Conservation (phyloP, 1,139 yeast species). For the Geotrichum histeridarum region DNA sequence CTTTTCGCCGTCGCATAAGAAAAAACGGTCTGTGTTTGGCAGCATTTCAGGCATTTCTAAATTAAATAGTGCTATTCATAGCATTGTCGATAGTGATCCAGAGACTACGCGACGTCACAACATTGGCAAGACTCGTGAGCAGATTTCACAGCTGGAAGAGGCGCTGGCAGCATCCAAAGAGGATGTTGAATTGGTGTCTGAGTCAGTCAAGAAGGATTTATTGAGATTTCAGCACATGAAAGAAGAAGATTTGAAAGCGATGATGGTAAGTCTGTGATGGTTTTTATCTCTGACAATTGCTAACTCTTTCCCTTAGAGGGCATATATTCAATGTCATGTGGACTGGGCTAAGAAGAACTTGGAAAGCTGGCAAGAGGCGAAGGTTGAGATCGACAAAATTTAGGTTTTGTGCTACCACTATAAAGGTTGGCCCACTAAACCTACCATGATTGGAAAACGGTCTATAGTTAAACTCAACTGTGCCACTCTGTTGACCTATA, state of each 20-base stretch:
- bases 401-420: not conserved
- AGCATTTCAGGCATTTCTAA: conserved; percentile 48
- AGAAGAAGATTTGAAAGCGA: conserved; percentile 44
- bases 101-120: conserved; percentile 57
- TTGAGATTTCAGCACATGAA: conserved; percentile 45
- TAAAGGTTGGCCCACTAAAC: too few species aligned
- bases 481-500: too few species aligned
- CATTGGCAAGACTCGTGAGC: conserved; percentile 48
- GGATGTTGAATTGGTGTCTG: conserved; percentile 53
- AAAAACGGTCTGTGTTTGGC: conserved; percentile 35
- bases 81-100: conserved; percentile 67
- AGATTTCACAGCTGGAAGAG: conserved; percentile 50
- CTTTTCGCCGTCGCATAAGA: conserved; percentile 24
- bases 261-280: conserved; percentile 35
- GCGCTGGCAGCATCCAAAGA: conserved; percentile 55
- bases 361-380: conserved; percentile 70
- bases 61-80: conserved; percentile 59
- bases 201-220: conserved; percentile 47
- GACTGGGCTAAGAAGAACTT: conserved; percentile 68
- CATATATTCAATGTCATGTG: conserved; percentile 54
- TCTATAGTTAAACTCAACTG: too few species aligned
- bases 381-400: conserved; percentile 41
- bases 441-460: too few species aligned
- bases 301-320: conserved; percentile 25
- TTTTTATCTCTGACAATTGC: not conserved